phyloP scores from a whole-genome alignment of 2,329 filamentous ascomycete genomes.

The Pseudocercospora musae region DNA sequence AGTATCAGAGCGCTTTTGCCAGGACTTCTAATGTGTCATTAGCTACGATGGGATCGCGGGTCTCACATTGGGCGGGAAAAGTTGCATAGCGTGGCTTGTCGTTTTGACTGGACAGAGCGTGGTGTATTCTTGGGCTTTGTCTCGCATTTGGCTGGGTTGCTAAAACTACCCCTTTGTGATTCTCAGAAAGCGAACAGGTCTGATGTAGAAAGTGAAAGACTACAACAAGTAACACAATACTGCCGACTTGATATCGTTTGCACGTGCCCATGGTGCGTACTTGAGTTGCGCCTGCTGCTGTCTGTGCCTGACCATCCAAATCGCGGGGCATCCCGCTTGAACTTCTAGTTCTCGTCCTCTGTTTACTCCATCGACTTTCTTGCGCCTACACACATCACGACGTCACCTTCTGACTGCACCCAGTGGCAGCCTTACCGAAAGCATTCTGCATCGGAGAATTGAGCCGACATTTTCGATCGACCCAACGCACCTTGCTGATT shows the following conservation, averaged over 20 bases:
- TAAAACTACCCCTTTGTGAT: background rate
- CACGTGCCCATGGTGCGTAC: background rate
- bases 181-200: background rate
- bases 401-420: background rate
- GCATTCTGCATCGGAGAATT: background rate
- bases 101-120: background rate
- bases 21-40: slow-evolving; percentile 20
- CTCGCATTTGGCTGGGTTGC: background rate
- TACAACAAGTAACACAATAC: background rate
- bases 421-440: background rate
- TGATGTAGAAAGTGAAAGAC: slow-evolving; percentile 3
- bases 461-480: background rate
- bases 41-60: slow-evolving; percentile 8
- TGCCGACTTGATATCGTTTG: background rate
- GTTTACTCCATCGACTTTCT: background rate
- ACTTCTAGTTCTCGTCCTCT: background rate
- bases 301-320: background rate
- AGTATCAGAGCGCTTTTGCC: slow-evolving; percentile 8
- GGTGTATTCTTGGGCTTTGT: background rate
- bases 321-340: background rate
- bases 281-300: background rate
- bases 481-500: background rate
- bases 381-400: background rate
- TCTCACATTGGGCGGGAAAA: slow-evolving; percentile 4
- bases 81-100: slow-evolving; percentile 19